A percentile compares a stretch with the other conserved stretches of the same genome.
phyloP scores from a whole-genome alignment of 2,329 filamentous ascomycete genomes.

The Setomelanomma holmii region DNA sequence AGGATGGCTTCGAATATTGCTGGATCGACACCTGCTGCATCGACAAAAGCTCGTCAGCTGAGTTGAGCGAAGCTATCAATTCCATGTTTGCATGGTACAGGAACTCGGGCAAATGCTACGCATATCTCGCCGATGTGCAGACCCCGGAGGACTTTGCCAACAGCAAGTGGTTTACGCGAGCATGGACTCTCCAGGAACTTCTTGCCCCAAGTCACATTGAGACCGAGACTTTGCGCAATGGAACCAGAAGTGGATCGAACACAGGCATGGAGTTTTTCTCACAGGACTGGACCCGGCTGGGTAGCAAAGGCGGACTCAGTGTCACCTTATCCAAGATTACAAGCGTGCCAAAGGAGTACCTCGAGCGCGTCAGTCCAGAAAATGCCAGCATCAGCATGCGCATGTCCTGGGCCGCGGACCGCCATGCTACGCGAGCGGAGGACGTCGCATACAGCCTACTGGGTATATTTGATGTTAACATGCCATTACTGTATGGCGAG shows the following conservation, averaged over 20 bases:
- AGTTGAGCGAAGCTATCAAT: conserved; percentile 23
- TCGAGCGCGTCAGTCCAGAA: conserved; percentile 5
- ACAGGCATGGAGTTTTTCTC: conserved; percentile 18
- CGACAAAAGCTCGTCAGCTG: conserved; percentile 24
- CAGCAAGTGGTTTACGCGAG: conserved; percentile 17
- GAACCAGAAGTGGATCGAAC: background rate
- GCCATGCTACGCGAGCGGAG: conserved; percentile 24
- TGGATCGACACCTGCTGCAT: conserved; percentile 33
- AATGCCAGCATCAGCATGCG: conserved; percentile 20
- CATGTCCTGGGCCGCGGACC: conserved; percentile 28
- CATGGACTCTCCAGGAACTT: conserved; percentile 29
- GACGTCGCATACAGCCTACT: conserved; percentile 31
- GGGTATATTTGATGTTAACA: conserved; percentile 28
- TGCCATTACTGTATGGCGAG: conserved; percentile 27
- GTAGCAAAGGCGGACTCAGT: conserved; percentile 4
- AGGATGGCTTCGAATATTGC: conserved; percentile 8
- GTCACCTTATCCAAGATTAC: background rate
- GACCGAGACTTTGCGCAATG: too few relatives aligned
- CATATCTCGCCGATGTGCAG: conserved; percentile 18
- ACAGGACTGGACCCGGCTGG: conserved; percentile 9
- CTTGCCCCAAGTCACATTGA: conserved; percentile 16
- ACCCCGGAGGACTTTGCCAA: background rate
- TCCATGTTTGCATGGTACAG: conserved; percentile 28
- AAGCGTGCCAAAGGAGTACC: conserved; percentile 11
- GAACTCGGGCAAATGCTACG: conserved; percentile 17